Evolutionary conservation across 352 stramenopile species (phyloP), one percentile per base, ranked within the genome.

Genomic region (Pythium phragmiticola): DNA sequence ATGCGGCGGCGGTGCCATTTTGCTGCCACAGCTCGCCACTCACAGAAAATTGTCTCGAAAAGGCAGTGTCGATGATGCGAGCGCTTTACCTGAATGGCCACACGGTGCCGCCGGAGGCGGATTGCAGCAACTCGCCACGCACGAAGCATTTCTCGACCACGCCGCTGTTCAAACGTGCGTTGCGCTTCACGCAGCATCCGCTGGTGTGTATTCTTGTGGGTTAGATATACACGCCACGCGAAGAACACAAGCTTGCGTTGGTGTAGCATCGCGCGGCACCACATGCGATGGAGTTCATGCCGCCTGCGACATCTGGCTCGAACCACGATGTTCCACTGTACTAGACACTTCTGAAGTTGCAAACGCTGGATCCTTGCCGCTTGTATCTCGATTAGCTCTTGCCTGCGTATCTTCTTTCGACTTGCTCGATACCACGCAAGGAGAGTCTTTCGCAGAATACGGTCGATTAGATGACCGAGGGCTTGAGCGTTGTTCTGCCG

Each of bases 401-500:
- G 61, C n/a, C 26, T 17, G 1, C 48, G 43, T 57, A 17, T 16
- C 9, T 23, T 49, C 16, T 30, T 37, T 58, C 61, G 48, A 30
- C 26, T 57, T n/a, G 48, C 55, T 6, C 69, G 30, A 47, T 74
- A 73, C 77, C 75, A 87, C 11, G 52, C 33, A 17, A 71, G 26
- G 17, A 87, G 12, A 4, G 65, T 54, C 4, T 26, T 63, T 11
- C 49, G 59, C 59, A 76, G 42, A 7, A 75, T 43, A 1, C 23
- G 39, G 17, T 37, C n/a, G 26, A 87, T 81, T 47, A 72, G 71
- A 54, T 68, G 60, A 14, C 54, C 64, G 7, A 81, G 23, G 0
- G 77, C 71, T 16, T 66, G 78, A 12, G 69, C 17, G 21, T 51
- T 49, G 14, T 21, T 17, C 33, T 28, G 46, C 16, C 60, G 33